These are phyloP conservation scores for Aspergillus awamori DNA, from an alignment of 2,329 filamentous ascomycete genomes.

Conservation along the genomic window DNA sequence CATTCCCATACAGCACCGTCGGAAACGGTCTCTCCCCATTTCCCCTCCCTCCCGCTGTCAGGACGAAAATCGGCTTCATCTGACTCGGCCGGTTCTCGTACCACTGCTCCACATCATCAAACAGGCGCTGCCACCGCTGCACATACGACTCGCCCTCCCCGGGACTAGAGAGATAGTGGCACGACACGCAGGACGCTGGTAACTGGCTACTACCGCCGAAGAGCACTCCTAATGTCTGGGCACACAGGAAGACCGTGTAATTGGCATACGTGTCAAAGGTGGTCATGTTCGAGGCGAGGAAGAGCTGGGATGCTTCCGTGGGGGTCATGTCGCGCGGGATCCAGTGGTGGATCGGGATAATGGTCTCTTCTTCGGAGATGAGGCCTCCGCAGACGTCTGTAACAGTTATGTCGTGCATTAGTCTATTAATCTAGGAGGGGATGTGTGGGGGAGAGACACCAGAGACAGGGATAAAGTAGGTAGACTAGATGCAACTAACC, in stretches of 20 bases:
- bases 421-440: background rate
- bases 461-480: too few relatives aligned
- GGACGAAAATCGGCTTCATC: slow-evolving; percentile 32
- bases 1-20: slow-evolving; percentile 32
- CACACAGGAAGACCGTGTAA: slow-evolving; percentile 54
- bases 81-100: slow-evolving; percentile 36
- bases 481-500: slow-evolving; percentile 28
- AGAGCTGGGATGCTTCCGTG: slow-evolving; percentile 25
- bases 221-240: slow-evolving; percentile 48
- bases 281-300: slow-evolving; percentile 29
- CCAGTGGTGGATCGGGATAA: slow-evolving; percentile 55
- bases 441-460: background rate
- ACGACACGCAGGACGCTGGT: slow-evolving; percentile 17
- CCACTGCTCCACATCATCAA: slow-evolving; percentile 48
- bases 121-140: slow-evolving; percentile 44
- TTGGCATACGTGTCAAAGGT: slow-evolving; percentile 55
- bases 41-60: slow-evolving; percentile 13
- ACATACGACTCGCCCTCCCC: slow-evolving; percentile 26
- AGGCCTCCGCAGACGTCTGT: slow-evolving; percentile 56
- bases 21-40: slow-evolving; percentile 27
- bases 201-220: slow-evolving; percentile 17
- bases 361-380: slow-evolving; percentile 55
- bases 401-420: slow-evolving; percentile 4
- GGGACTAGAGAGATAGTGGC: slow-evolving; percentile 22
- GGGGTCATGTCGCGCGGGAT: slow-evolving; percentile 32